Base-by-base conservation (phyloP, 148 eudicot genomes). In the Silene uniflora region DNA sequence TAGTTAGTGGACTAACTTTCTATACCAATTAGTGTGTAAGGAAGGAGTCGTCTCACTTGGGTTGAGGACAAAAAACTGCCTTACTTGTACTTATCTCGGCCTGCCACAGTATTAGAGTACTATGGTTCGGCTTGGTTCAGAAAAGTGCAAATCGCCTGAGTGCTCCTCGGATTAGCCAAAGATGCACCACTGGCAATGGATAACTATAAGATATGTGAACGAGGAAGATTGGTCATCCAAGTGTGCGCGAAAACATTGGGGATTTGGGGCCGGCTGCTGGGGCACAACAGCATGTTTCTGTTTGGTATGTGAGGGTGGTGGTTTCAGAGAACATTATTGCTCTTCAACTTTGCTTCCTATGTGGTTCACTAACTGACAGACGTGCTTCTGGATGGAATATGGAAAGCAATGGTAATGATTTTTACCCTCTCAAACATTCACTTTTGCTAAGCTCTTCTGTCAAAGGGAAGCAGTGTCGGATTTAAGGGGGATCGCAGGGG, bases 301-400 rank as follows among this genome's bases (percentile, higher is more conserved):
- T 69, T 81, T 74, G 68, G 75, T 52, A 76, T 60, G 63, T 56
- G 76, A 71, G 76, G 27, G 7, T 66, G 80, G 35, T 81, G 25
- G 76, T 71, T 80, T 35, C 35, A 56, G 63, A 72, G 69, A 46
- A 72, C 58, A 76, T 67, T 29, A 76, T 29, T 76, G 22, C 60
- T 62, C 35, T 58, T 29, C 42, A 66, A 54, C 80, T 47, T 76
- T 81, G 77, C 83, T 81, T 81, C 80, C 60, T 67, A 69, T 67
- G 64, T 13, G 71, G 63, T 76, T 76, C 68, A 81, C 83, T 58
- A 21, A 14, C 79, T 76, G 32, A 76, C 69, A 72, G 14, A 69
- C 35, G 56, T 62, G 74, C 71, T 32, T 69, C 58, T 75, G 64
- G 69, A 69, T 12, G 27, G 62, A 32, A 32, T 2, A 32, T 32